Percentiles rank a stretch among this genome's conserved stretches.
phyloP scores from a whole-genome alignment of 495 filamentous ascomycete genomes.

The Podospora australis region DNA sequence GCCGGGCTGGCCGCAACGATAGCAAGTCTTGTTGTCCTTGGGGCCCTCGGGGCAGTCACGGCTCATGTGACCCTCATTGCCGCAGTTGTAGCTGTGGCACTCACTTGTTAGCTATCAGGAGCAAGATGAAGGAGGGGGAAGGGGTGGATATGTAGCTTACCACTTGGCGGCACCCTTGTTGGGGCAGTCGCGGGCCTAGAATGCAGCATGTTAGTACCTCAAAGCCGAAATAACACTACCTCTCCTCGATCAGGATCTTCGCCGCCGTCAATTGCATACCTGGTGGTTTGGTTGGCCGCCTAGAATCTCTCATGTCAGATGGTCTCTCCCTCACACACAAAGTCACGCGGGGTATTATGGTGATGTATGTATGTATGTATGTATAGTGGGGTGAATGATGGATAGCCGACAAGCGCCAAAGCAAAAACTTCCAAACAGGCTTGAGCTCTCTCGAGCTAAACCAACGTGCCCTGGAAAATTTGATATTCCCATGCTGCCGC shows the following conservation, averaged over 20 bases:
- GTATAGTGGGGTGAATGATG: too few species aligned
- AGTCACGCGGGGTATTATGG: constrained; percentile 13
- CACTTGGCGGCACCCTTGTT: constrained; percentile 90
- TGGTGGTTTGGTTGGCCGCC: constrained; percentile 45
- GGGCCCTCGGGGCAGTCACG: constrained; percentile 85
- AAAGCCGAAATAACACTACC: constrained; percentile 11
- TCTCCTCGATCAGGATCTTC: constrained; percentile 11
- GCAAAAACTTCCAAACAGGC: too few species aligned
- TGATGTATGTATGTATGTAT: too few species aligned
- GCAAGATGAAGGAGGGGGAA: constrained; percentile 1
- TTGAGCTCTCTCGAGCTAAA: too few species aligned
- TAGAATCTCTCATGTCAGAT: constrained; percentile 41
- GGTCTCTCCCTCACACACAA: constrained; percentile 25
- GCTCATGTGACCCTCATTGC: constrained; percentile 77
- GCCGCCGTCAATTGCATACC: constrained; percentile 36
- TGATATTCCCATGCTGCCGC: too few species aligned
- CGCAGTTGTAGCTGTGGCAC: constrained; percentile 40
- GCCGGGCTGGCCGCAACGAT: constrained; percentile 79
- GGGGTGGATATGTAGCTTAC: constrained; percentile 47
- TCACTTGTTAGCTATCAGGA: constrained; percentile 27
- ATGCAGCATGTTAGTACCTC: constrained; percentile 18
- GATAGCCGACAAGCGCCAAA: too few species aligned
- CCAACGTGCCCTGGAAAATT: too few species aligned
- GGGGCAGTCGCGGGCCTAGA: constrained; percentile 85
- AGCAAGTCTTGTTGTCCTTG: constrained; percentile 90